Conservation (phyloP, 1,284 basidiomycete species). For the Microbotryum scabiosae region DNA sequence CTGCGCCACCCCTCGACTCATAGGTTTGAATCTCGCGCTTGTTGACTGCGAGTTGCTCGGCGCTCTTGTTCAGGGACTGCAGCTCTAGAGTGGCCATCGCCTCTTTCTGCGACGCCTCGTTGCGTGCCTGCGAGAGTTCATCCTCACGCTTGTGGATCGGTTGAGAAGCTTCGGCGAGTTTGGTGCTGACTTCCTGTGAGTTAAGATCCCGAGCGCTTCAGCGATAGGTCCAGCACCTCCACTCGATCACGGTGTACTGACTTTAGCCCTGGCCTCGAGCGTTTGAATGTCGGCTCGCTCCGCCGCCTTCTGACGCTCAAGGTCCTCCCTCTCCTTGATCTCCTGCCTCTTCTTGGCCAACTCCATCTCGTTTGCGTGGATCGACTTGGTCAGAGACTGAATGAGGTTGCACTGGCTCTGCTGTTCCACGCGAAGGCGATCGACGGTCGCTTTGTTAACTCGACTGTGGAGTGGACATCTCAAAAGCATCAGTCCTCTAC, state of each 20-base stretch:
- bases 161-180: constrained; percentile 54
- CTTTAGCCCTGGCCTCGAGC: constrained; percentile 47
- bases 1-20: constrained; percentile 57
- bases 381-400: constrained; percentile 16
- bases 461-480: constrained; percentile 1
- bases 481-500: not conserved
- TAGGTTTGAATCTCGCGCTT: constrained; percentile 53
- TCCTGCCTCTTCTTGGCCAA: constrained; percentile 57
- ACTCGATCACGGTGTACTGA: constrained; percentile 27
- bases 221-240: not conserved
- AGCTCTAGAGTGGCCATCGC: constrained; percentile 49
- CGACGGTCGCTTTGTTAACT: constrained; percentile 11
- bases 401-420: constrained; percentile 10
- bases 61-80: constrained; percentile 58
- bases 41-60: constrained; percentile 51
- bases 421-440: constrained; percentile 24
- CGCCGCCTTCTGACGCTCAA: constrained; percentile 55
- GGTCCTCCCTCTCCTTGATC: constrained; percentile 53
- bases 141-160: constrained; percentile 62
- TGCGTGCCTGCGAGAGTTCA: constrained; percentile 52
- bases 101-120: constrained; percentile 50
- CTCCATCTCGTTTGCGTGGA: constrained; percentile 38
- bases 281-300: constrained; percentile 31
- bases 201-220: not conserved
- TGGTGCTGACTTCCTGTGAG: constrained; percentile 55